Conservation (phyloP, 768 basidiomycete genomes). For the Roridomyces roridus region DNA sequence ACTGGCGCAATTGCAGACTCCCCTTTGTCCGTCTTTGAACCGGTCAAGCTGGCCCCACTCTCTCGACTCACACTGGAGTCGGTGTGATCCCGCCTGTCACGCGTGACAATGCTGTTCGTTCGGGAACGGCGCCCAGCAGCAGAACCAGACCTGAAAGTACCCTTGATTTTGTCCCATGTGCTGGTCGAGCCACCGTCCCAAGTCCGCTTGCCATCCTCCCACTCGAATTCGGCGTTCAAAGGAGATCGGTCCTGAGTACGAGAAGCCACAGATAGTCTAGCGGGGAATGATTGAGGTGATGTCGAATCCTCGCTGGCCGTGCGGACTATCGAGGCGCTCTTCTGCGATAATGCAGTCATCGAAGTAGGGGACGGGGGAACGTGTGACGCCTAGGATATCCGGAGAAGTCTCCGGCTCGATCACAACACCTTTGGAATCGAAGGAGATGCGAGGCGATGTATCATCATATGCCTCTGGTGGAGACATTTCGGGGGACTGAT, state of each 20-base stretch:
- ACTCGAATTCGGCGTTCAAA: conserved; percentile 52
- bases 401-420: conserved; percentile 69
- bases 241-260: conserved; percentile 72
- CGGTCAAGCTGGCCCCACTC: conserved; percentile 74
- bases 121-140: conserved; percentile 77
- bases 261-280: conserved; percentile 66
- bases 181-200: conserved; percentile 60
- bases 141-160: conserved; percentile 70
- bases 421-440: conserved; percentile 64
- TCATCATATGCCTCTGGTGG: conserved; percentile 54
- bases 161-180: conserved; percentile 78
- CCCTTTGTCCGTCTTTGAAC: conserved; percentile 62
- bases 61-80: conserved; percentile 79
- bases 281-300: conserved; percentile 63
- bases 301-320: conserved; percentile 51
- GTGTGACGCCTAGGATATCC: conserved; percentile 49
- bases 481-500: conserved; percentile 55
- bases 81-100: conserved; percentile 70
- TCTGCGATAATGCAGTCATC: conserved; percentile 49
- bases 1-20: conserved; percentile 47
- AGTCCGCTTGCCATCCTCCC: conserved; percentile 63
- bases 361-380: conserved; percentile 58
- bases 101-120: conserved; percentile 74
- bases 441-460: conserved; percentile 61
- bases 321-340: conserved; percentile 40